Conservation (phyloP, 805 yeast species). For the Isabelozyma rhagii region DNA sequence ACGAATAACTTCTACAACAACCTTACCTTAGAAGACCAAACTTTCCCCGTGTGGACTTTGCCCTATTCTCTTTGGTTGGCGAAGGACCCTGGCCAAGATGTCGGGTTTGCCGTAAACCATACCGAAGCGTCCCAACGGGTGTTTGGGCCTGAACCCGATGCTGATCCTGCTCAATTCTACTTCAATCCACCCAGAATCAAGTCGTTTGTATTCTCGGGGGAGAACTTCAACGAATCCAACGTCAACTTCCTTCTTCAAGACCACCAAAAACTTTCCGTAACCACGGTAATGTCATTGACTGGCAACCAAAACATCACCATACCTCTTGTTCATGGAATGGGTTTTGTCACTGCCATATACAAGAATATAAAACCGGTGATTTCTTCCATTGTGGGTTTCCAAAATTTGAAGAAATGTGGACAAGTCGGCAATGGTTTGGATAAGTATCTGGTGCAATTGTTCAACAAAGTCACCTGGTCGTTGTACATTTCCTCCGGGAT, state of each 20-base stretch:
- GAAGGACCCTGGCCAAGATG: constrained; percentile 41
- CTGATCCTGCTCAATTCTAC: constrained; percentile 54
- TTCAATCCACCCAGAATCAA: constrained; percentile 67
- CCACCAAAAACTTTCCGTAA: constrained; percentile 31
- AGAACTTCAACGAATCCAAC: constrained; percentile 15
- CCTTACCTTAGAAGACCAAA: constrained; percentile 62
- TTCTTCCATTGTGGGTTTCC: constrained; percentile 65
- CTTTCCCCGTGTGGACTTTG: constrained; percentile 74
- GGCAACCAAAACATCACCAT: constrained; percentile 28
- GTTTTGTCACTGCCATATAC: constrained; percentile 67
- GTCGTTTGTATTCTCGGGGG: constrained; percentile 49
- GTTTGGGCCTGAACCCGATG: constrained; percentile 60
- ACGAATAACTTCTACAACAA: constrained; percentile 82
- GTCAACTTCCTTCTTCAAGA: constrained; percentile 17
- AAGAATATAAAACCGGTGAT: constrained; percentile 49
- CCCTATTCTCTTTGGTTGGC: constrained; percentile 76
- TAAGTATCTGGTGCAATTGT: constrained; percentile 53
- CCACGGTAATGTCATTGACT: constrained; percentile 13
- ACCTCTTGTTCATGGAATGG: constrained; percentile 78
- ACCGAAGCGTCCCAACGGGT: constrained; percentile 58
- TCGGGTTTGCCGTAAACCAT: constrained; percentile 69
- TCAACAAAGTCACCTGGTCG: constrained; percentile 63
- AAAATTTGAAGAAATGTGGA: constrained; percentile 39
- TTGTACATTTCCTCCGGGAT: constrained; percentile 48
- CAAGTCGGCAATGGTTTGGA: constrained; percentile 32